Conservation (phyloP, 208 protist species). For the Acanthamoeba castellanii region DNA sequence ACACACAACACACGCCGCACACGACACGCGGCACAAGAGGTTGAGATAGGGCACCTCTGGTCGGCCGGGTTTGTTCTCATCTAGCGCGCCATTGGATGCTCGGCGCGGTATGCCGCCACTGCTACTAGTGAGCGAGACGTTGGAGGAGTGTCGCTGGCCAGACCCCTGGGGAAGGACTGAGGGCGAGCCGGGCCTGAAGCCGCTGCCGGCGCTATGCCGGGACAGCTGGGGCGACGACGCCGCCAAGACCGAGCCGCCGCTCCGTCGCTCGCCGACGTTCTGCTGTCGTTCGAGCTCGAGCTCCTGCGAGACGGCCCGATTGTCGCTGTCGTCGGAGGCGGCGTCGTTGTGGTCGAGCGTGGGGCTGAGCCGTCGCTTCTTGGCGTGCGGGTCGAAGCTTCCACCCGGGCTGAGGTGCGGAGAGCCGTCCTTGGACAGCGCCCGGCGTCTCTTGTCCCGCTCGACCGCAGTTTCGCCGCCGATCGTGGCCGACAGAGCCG, state of each 20-base stretch:
- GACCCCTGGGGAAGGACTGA: too few relatives aligned
- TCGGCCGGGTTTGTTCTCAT: not conserved
- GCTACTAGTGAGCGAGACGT: not conserved
- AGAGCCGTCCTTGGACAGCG: not conserved
- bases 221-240: not conserved
- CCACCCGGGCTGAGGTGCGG: not conserved
- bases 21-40: not conserved
- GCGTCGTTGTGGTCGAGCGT: not conserved
- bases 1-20: not conserved
- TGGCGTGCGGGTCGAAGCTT: not conserved
- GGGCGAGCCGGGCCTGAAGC: too few relatives aligned
- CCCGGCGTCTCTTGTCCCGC: not conserved
- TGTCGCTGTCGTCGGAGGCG: not conserved
- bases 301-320: too few relatives aligned
- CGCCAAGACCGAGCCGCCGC: not conserved
- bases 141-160: too few relatives aligned
- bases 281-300: not conserved
- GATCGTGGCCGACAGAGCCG: not conserved
- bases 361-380: not conserved
- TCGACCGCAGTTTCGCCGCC: not conserved
- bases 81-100: constrained; percentile 25
- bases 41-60: not conserved
- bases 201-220: not conserved
- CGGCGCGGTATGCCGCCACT: constrained; percentile 21
- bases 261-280: not conserved